Base-by-base conservation (phyloP, 2,329 filamentous ascomycete species). In the Cercospora zeae-maydis region DNA sequence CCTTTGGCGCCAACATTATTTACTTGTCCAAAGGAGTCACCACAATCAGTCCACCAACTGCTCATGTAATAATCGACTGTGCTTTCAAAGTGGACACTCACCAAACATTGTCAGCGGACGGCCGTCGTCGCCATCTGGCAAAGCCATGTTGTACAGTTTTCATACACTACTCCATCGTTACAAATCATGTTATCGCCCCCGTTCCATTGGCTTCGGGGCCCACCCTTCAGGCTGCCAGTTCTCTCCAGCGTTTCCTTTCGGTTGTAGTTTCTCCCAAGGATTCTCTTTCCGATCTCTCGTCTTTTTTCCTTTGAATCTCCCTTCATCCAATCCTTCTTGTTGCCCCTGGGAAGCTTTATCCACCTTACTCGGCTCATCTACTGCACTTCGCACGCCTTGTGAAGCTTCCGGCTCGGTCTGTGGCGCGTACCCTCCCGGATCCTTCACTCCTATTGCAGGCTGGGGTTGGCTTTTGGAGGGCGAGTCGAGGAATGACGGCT, bases 401-500 rank as follows among this genome's bases (percentile, higher is more conserved):
- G 68, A 67, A 11, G 68, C 60, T 47, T 74, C 72, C 13, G 69
- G 71, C 58, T 72, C 76, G 30, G 70, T 71, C 34, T 74, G 69
- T 24, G 66, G 67, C 11, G 67, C 59, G 58, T 80, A 76, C 3
- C 74, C 73, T 31, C 76, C 75, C 4, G 76, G 73, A 59, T 82
- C 79, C 58, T 75, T 75, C 21, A 78, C 75, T 37, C 77, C 75
- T 11, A 80, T 76, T 42, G 80, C 77, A 45, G 80, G 79, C n/a
- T 72, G 68, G 3, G 80, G 77, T 62, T 83, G 80, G 60, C 81
- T 78, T 37, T 77, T 78, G 45, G 80, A 76, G 1, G 84, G 85
- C 58, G 79, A 79, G 70, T 88, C 85, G 37, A 88, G 79, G 63
- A 80, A 83, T 3, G 83, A 85, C 1, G 84, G 81, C 67, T 86